A percentile compares a stretch with the other conserved stretches of the same genome.
Evolutionary conservation across 2,329 filamentous ascomycete genomes (phyloP).

Genomic region (Ceratocystis cacaofunesta): DNA sequence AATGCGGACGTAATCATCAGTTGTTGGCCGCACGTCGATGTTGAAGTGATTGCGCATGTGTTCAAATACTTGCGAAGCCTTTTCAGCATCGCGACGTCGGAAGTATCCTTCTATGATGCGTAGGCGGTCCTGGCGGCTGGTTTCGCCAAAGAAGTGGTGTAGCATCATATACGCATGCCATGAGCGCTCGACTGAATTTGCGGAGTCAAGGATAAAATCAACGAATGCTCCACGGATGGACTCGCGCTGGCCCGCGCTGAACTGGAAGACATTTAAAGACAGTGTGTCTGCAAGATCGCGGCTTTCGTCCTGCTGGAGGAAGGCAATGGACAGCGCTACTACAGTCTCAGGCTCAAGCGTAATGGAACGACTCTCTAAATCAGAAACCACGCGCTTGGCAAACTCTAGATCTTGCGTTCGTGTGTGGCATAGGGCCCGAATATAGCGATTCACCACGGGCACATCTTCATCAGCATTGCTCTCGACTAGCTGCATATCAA

Average conservation of each 20-base stretch:
- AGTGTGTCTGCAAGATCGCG: conserved; percentile 71
- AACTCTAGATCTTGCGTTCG: conserved; percentile 50
- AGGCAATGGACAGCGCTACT: conserved; percentile 54
- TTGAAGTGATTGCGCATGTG: conserved; percentile 77
- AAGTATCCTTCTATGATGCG: conserved; percentile 74
- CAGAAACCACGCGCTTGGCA: conserved; percentile 57
- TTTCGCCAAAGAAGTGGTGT: conserved; percentile 50
- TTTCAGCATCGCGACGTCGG: conserved; percentile 58
- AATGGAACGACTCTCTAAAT: conserved; percentile 54
- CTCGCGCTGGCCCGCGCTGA: conserved; percentile 53
- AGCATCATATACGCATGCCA: conserved; percentile 55
- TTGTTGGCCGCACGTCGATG: conserved; percentile 46
- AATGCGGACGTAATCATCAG: conserved; percentile 61
- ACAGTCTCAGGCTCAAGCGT: conserved; percentile 62
- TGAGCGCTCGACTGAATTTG: conserved; percentile 45
- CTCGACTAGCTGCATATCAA: conserved; percentile 38
- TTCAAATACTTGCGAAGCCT: conserved; percentile 74
- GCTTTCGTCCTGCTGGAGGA: conserved; percentile 61
- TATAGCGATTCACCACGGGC: conserved; percentile 52
- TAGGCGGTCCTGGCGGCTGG: conserved; percentile 49
- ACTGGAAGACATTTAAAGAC: conserved; percentile 56
- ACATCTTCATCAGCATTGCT: conserved; percentile 44
- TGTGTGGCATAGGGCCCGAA: conserved; percentile 50
- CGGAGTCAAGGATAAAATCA: conserved; percentile 48
- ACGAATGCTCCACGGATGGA: conserved; percentile 52